Evolutionary conservation across 108 stramenopile species (phyloP).

Genomic region (Licmophora abbreviata): DNA sequence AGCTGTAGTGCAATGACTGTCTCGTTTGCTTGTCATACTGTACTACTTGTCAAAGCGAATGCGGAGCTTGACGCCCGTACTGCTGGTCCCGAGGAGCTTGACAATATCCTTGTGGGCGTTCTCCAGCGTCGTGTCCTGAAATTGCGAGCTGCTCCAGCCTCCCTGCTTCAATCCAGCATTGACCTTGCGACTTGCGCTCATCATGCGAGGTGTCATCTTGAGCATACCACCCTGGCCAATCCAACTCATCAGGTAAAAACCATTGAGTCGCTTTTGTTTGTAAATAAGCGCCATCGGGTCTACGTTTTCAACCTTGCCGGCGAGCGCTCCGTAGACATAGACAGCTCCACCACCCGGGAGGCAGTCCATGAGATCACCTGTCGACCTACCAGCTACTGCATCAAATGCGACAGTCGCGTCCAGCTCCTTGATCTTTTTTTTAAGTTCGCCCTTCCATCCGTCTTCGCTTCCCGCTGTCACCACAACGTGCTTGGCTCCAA

Average conservation of each 20-base stretch:
- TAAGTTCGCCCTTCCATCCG: slow-evolving; percentile 29
- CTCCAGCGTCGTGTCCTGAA: slow-evolving; percentile 32
- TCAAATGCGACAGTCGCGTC: slow-evolving; percentile 49
- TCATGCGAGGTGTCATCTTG: slow-evolving; percentile 23
- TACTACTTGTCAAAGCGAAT: slow-evolving; percentile 27
- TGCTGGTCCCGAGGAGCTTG: slow-evolving; percentile 12
- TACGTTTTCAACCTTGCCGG: slow-evolving; percentile 17
- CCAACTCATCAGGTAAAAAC: slow-evolving; percentile 34
- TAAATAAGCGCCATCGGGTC: slow-evolving; percentile 36
- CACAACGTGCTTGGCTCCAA: slow-evolving; percentile 41
- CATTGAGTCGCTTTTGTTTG: slow-evolving; percentile 25
- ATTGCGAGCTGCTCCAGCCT: slow-evolving; percentile 35
- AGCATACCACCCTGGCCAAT: slow-evolving; percentile 19
- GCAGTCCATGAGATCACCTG: slow-evolving; percentile 27
- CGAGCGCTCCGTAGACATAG: slow-evolving; percentile 36
- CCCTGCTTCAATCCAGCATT: slow-evolving; percentile 26
- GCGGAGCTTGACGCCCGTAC: slow-evolving; percentile 33
- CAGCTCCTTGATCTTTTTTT: slow-evolving; percentile 33
- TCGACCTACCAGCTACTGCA: slow-evolving; percentile 37
- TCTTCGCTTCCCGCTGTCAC: slow-evolving; percentile 17
- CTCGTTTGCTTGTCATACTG: no score
- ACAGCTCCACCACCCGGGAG: slow-evolving; percentile 34
- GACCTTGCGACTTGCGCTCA: slow-evolving; percentile 12
- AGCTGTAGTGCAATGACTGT: no score
- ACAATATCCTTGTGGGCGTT: slow-evolving; percentile 27